A percentile compares a stretch with the other conserved stretches of the same genome.
phyloP scores from a whole-genome alignment of 768 basidiomycete species.

The Rhodocollybia butyracea region DNA sequence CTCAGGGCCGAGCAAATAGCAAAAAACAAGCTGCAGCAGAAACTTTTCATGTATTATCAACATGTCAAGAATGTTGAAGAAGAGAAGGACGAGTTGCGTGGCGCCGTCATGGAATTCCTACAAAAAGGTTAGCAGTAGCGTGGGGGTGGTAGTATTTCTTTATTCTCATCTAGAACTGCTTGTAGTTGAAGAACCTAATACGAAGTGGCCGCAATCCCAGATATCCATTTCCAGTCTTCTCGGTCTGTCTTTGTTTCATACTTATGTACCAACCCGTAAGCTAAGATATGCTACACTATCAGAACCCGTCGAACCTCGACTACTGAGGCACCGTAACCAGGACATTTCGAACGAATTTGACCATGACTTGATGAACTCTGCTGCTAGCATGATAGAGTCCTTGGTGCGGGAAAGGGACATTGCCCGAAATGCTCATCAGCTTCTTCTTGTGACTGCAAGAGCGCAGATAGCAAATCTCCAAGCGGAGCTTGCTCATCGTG shows the following conservation, averaged over 20 bases:
- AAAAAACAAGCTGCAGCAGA: conserved; percentile 31
- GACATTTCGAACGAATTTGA: conserved; percentile 9
- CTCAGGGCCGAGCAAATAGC: conserved; percentile 28
- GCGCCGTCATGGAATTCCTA: conserved; percentile 49
- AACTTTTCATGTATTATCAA: conserved; percentile 32
- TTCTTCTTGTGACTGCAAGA: conserved; percentile 37
- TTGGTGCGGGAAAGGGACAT: conserved; percentile 40
- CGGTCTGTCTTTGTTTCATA: conserved; percentile 31
- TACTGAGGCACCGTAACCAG: conserved; percentile 6
- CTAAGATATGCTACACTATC: conserved; percentile 6
- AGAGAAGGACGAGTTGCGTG: conserved; percentile 52
- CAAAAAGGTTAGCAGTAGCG: conserved; percentile 50
- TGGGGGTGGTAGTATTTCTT: not conserved
- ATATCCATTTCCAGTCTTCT: conserved; percentile 38
- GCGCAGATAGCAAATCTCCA: conserved; percentile 41
- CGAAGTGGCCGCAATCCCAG: conserved; percentile 42
- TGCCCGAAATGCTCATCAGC: conserved; percentile 40
- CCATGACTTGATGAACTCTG: conserved; percentile 35
- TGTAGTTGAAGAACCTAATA: conserved; percentile 42
- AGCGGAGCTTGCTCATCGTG: conserved; percentile 54
- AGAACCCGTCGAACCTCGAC: conserved; percentile 13
- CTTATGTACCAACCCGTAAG: not conserved
- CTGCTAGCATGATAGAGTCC: conserved; percentile 39
- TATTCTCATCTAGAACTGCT: not conserved
- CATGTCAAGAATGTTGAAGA: conserved; percentile 32